phyloP scores from a whole-genome alignment of 2,329 filamentous ascomycete species.

The Hymenoscyphus albidus region DNA sequence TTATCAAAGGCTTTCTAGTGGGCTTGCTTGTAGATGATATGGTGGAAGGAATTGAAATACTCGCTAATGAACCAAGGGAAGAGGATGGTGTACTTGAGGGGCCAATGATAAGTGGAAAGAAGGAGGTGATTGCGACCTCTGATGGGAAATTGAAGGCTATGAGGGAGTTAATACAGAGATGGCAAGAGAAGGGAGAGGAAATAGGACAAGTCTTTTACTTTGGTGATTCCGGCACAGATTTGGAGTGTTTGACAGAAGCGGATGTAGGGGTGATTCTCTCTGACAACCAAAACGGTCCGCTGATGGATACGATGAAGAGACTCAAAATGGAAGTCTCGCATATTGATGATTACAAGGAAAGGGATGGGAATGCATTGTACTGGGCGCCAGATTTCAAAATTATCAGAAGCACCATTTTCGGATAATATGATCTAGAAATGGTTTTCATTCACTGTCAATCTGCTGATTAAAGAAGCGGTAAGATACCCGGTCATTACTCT shows the following conservation, averaged over 20 bases:
- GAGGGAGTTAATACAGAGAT: constrained; percentile 18
- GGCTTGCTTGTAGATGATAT: constrained; percentile 15
- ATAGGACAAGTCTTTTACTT: constrained; percentile 26
- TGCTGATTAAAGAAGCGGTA: too few relatives aligned
- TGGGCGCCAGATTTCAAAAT: constrained; percentile 28
- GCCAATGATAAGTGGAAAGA: constrained; percentile 1
- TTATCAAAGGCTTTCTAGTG: constrained; percentile 20
- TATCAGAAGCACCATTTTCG: background rate
- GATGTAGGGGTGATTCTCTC: constrained; percentile 26
- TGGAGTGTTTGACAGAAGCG: constrained; percentile 30
- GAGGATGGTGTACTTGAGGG: constrained; percentile 23
- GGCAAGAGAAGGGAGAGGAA: constrained; percentile 5
- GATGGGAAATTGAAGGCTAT: constrained; percentile 27
- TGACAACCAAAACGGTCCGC: constrained; percentile 15
- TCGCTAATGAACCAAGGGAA: constrained; percentile 21
- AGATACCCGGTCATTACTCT: too few relatives aligned
- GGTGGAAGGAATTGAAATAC: constrained; percentile 15
- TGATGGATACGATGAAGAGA: constrained; percentile 22
- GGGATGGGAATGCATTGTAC: constrained; percentile 14
- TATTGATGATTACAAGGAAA: constrained; percentile 17
- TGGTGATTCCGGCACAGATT: constrained; percentile 33
- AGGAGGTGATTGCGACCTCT: constrained; percentile 22
- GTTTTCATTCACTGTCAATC: background rate
- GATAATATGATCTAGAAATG: background rate
- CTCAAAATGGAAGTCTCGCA: constrained; percentile 18